These are phyloP conservation scores for Austropuccinia psidii DNA, from an alignment of 1,284 basidiomycete genomes.

Conservation along the genomic window DNA sequence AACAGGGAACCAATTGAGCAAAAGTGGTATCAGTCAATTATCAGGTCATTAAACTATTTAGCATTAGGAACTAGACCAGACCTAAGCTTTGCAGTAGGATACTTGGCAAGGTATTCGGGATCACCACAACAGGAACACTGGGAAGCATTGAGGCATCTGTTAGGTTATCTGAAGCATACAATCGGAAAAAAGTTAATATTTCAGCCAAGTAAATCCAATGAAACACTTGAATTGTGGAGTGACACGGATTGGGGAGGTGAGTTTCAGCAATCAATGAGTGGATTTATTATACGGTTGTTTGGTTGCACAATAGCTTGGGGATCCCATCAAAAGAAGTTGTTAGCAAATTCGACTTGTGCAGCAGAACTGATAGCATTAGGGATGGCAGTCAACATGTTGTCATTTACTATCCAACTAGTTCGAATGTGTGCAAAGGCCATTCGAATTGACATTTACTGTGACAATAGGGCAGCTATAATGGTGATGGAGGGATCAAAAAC, in stretches of 20 bases:
- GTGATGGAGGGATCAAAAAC: too few species aligned
- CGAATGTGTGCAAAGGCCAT: too few species aligned
- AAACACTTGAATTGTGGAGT: background rate
- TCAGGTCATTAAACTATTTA: constrained; percentile 3
- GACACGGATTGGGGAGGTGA: background rate
- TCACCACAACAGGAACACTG: background rate
- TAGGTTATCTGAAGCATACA: background rate
- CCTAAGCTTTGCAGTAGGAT: background rate
- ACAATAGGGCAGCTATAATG: background rate
- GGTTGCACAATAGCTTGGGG: background rate
- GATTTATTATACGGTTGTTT: background rate
- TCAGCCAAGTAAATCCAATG: too few species aligned
- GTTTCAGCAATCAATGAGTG: background rate
- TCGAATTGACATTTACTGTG: constrained; percentile 3
- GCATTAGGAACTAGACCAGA: background rate
- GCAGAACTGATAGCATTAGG: constrained; percentile 1
- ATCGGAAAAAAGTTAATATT: background rate
- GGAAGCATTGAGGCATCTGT: background rate
- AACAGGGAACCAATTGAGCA: background rate
- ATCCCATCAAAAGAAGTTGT: background rate
- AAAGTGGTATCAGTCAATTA: background rate
- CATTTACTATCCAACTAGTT: background rate
- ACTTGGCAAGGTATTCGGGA: background rate
- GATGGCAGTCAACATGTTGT: background rate
- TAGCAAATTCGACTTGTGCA: background rate